Percentiles rank a stretch among this genome's conserved stretches.
Evolutionary conservation across 768 basidiomycete species (phyloP).

Genomic region (Tulasnella sp.): DNA sequence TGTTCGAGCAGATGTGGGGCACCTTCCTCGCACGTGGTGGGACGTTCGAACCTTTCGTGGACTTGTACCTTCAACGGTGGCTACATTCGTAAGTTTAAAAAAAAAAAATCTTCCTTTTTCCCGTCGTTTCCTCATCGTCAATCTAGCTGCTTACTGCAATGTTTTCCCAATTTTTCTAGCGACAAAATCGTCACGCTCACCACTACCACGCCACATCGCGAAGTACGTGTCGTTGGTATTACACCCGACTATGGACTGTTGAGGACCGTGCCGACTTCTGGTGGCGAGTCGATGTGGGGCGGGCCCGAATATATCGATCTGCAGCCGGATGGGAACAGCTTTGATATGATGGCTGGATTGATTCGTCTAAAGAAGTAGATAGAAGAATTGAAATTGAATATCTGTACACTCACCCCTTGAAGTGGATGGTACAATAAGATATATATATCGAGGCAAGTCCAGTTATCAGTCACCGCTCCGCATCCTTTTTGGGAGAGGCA

Average conservation of each 20-base stretch:
- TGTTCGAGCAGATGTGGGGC: conserved; percentile 72
- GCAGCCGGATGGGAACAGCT: conserved; percentile 95
- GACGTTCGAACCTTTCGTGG: conserved; percentile 71
- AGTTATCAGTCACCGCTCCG: no score
- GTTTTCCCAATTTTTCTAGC: conserved; percentile 29
- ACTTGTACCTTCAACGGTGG: conserved; percentile 72
- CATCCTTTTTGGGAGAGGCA: no score
- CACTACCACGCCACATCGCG: conserved; percentile 53
- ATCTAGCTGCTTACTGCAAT: background rate
- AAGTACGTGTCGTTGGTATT: conserved; percentile 72
- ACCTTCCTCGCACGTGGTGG: conserved; percentile 53
- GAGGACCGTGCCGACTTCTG: conserved; percentile 53
- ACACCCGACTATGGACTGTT: conserved; percentile 81
- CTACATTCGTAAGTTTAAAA: conserved; percentile 81
- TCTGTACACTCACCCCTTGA: no score
- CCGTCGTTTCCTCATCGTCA: background rate
- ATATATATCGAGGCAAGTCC: no score
- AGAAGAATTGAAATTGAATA: no score
- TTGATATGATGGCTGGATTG: conserved; percentile 85
- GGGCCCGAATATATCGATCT: conserved; percentile 61
- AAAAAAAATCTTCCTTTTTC: no score
- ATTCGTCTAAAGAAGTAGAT: conserved; percentile 44
- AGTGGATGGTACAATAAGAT: no score
- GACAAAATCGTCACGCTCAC: conserved; percentile 77
- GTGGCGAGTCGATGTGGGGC: conserved; percentile 24